Evolutionary conservation across 106 monocot species (phyloP), one percentile per base, ranked within the genome.

Genomic region (Platanthera guangdongensis): DNA sequence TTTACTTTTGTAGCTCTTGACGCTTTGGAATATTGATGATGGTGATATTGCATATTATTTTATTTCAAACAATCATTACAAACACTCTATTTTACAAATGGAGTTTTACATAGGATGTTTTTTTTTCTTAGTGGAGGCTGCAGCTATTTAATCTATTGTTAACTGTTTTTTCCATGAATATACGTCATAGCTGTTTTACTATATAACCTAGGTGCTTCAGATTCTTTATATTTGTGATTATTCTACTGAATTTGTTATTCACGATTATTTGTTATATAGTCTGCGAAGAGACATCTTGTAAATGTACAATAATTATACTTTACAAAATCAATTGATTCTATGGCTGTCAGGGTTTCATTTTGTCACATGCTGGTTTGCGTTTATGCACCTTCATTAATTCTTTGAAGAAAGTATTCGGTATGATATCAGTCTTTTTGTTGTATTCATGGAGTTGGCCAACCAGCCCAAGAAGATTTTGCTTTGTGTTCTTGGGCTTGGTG

Each of bases 141-240:
- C 30, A 65, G 10, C 39, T 39, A 39, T 32, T 32, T 7, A 65
- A 39, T 65, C 65, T 11, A 9, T 11, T 4, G 30, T 30, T 9
- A 32, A 65, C 65, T 65, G 65, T 11, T 4, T 11, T 5, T 65
- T 65, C 30, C 10, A 65, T 65, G 65, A 65, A 10, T 32, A 32
- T 30, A 11, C 65, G n/a, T 65, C 65, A 65, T 65, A 65, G 65
- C 65, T 65, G 30, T 65, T 30, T 4, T 65, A 65, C 65, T 32
- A 12, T 65, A n/a, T 39, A 4, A 13, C 65, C 25, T 8, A 30
- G 2, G 39, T 60, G 59, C 18, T 65, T 32, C 65, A 65, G 59
- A 6, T 65, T 65, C 65, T 39, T 25, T 19, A 30, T 30, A 65
- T 65, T 63, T 63, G 9, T 7, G 22, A 63, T 63, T 63, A 19